Evolutionary conservation across 441 rosid genomes (phyloP), one percentile per base, ranked within the genome.

Genomic region (Corymbia calophylla): DNA sequence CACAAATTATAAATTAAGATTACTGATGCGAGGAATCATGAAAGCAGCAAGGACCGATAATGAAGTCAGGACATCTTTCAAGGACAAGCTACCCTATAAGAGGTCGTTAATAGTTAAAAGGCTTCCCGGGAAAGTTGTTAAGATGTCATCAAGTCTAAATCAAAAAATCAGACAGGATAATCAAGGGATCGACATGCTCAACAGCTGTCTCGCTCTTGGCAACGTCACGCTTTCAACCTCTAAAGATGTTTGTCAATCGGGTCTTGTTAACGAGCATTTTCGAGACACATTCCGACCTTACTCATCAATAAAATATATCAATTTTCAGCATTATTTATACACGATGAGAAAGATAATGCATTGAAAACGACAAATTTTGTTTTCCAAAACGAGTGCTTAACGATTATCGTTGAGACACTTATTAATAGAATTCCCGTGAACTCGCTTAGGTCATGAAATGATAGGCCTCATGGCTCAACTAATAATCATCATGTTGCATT

Each of bases 281-380:
- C 15, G 0, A 77, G 8, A 23, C 18, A 12, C 3, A 6, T 10
- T 44, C n/a, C 1, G 1, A 6, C 7, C 5, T 5, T 19, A 35
- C 3, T 35, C 21, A 11, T 10, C 19, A 70, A 70, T 3, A 66
- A 31, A 4, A 66, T 31, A 18, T 17, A 31, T 35, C 23, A 8
- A 35, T 19, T 35, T 70, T 3, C 15, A 19, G 1, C 7, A 11
- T 25, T 23, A 44, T 6, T 44, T 48, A 77, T 23, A 2, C 3
- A 44, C 3, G 3, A 44, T 9, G 2, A 68, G 39, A 6, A 31
- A 66, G 23, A 31, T 8, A 66, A 66, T 39, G 0, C 18, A 8
- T 3, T 6, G 9, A 39, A 21, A 39, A 23, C 3, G 18, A 39
- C 9, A 39, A 73, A 39, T 5, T 39, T 73, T 73, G n/a, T 73